A percentile compares a stretch with the other conserved stretches of the same genome.
Conservation (phyloP, 192 early-diverging fungal genomes). For the Kickxella alabastrina region DNA sequence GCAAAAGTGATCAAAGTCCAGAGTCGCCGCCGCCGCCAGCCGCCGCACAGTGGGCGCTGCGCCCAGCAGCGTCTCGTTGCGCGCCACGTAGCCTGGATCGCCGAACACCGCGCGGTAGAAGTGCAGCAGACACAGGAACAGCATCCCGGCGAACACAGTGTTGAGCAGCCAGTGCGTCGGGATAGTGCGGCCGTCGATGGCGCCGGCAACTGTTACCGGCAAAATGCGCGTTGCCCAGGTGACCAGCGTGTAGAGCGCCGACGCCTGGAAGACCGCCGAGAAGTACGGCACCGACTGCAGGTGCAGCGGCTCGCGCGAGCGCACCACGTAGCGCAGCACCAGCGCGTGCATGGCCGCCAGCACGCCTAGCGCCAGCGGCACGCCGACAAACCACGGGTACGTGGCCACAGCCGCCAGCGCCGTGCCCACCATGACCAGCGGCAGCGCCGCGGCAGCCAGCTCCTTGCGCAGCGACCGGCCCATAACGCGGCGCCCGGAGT, state of each 20-base stretch:
- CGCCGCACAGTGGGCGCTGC: constrained; percentile 35
- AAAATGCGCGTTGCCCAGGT: constrained; percentile 67
- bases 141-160: constrained; percentile 63
- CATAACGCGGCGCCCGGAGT: constrained; percentile 16
- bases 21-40: constrained; percentile 63
- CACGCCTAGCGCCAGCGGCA: constrained; percentile 57
- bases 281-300: constrained; percentile 78
- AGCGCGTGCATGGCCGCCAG: constrained; percentile 57
- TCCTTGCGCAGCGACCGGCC: constrained; percentile 50
- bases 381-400: constrained; percentile 75
- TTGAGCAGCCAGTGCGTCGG: constrained; percentile 51
- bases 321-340: constrained; percentile 59
- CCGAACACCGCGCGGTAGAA: constrained; percentile 70
- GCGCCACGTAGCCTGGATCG: constrained; percentile 79
- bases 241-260: constrained; percentile 65
- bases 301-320: constrained; percentile 46
- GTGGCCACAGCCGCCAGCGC: constrained; percentile 55
- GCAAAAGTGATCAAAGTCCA: constrained; percentile 83
- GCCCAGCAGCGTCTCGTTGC: constrained; percentile 35
- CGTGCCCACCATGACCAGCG: constrained; percentile 63
- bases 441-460: constrained; percentile 64
- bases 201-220: constrained; percentile 54
- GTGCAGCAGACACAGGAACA: constrained; percentile 59
- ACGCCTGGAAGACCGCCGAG: constrained; percentile 83
- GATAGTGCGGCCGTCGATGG: constrained; percentile 17